phyloP scores from a whole-genome alignment of 805 yeast species.

The Blastobotrys robertii region DNA sequence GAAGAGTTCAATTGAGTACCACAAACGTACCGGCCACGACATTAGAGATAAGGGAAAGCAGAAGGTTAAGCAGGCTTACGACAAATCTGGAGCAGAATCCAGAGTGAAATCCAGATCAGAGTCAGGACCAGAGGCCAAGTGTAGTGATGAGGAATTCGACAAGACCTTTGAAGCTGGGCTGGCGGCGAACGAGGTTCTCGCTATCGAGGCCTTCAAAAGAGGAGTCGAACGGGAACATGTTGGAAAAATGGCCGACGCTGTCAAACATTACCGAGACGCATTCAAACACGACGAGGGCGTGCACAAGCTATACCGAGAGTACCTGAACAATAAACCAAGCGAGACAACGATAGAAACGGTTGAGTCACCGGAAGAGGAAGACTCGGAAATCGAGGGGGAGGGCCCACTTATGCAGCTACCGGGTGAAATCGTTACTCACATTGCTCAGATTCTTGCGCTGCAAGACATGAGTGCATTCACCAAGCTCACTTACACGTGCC shows the following conservation, averaged over 20 bases:
- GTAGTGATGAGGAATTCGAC: not conserved
- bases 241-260: conserved; percentile 79
- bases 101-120: too few species aligned
- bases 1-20: too few species aligned
- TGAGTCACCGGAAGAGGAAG: conserved; percentile 1
- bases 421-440: conserved; percentile 19
- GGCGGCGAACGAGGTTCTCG: conserved; percentile 27
- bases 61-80: too few species aligned
- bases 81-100: too few species aligned
- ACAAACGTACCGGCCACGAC: too few species aligned
- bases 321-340: conserved; percentile 10
- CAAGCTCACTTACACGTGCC: conserved; percentile 18
- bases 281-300: conserved; percentile 48
- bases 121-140: too few species aligned
- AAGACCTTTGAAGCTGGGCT: not conserved
- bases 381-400: not conserved
- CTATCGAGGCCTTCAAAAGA: conserved; percentile 54
- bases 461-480: conserved; percentile 19
- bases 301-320: conserved; percentile 56
- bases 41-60: too few species aligned
- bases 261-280: conserved; percentile 62
- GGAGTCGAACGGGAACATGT: conserved; percentile 63
- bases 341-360: not conserved
- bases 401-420: conserved; percentile 18
- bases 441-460: conserved; percentile 21